Evolutionary conservation across 768 basidiomycete species (phyloP).

Genomic region (Cantharellus cinnabarinus): DNA sequence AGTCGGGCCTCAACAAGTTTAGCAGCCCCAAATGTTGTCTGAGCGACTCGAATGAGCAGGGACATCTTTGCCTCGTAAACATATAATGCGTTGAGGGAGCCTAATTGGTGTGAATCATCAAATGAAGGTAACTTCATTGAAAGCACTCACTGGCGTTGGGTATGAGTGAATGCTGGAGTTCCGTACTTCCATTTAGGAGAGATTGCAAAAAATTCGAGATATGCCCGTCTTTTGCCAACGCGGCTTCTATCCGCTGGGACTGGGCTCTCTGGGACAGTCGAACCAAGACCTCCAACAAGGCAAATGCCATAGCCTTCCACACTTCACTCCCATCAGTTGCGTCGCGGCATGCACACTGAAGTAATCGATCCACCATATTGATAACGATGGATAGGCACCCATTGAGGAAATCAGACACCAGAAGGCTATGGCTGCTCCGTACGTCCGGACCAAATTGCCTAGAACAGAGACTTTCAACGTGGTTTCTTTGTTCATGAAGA

Average conservation of each 20-base stretch:
- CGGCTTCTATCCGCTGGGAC: conserved; percentile 36
- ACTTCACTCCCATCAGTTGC: conserved; percentile 90
- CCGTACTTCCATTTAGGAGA: conserved; percentile 61
- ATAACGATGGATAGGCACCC: conserved; percentile 51
- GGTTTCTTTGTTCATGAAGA: neutral
- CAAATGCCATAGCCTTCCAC: conserved; percentile 91
- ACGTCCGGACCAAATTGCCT: neutral
- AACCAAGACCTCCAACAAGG: conserved; percentile 65
- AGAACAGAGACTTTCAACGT: neutral
- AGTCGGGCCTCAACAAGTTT: conserved; percentile 59
- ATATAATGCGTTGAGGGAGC: conserved; percentile 76
- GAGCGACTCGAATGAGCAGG: conserved; percentile 63
- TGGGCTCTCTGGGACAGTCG: conserved; percentile 51
- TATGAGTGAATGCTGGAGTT: conserved; percentile 55
- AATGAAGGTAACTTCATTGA: neutral
- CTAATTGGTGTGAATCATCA: conserved; percentile 20
- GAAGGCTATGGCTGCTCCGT: neutral
- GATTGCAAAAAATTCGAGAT: conserved; percentile 64
- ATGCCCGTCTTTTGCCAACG: conserved; percentile 53
- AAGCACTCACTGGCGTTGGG: conserved; percentile 68
- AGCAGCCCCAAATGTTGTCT: conserved; percentile 69
- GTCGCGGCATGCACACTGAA: conserved; percentile 61
- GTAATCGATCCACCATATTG: conserved; percentile 45
- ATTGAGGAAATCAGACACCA: conserved; percentile 14
- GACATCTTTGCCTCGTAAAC: conserved; percentile 94